Base-by-base conservation (phyloP, 805 yeast genomes). In the Wickerhamiella spandovensis region DNA sequence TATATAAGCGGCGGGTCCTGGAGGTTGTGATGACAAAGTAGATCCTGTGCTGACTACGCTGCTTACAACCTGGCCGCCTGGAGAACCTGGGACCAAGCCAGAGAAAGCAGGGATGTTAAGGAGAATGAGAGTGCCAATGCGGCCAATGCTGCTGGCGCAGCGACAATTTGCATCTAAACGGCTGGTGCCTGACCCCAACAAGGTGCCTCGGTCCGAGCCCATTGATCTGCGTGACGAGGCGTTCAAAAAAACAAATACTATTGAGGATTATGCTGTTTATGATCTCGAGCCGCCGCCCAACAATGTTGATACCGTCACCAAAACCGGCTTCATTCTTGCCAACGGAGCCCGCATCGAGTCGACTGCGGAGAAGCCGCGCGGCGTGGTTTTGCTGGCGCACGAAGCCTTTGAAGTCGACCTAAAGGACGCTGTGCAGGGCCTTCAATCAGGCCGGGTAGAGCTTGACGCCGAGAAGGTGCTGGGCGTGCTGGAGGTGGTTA, bases 391-490 rank as follows among this genome's bases (percentile, higher is more conserved):
- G 39, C 52, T 65, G 15, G 58, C 77, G 69, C 58, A 64, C 12
- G 87, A 82, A 58, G 74, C 80, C 1, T 76, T 78, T 54, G 82
- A 81, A 58, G 72, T 83, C 41, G 74, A 78, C 56, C 60, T 82
- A 43, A 56, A 54, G 25, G 48, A 51, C 54, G 59, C 49, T 37
- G 64, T 70, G 18, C 58, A 64, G n/a, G 76, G 78, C 1, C 72
- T 73, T 51, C 75, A 75, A 44, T 60, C 67, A 2, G 79, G 81
- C 44, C 64, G 79, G n/a, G 76, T 82, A 13, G 78, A 76, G 32
- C 69, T 82, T 47, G 66, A 69, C 49, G 64, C 65, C 15, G 61
- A 67, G n/a, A 30, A 35, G 7, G 64, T 75, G 0, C 64, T 79
- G 23, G 69, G 70, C 13, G 61, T 82, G 3, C 72, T 82, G 50